Conservation (phyloP, 1,284 basidiomycete genomes). For the Rhodotorula sp. region DNA sequence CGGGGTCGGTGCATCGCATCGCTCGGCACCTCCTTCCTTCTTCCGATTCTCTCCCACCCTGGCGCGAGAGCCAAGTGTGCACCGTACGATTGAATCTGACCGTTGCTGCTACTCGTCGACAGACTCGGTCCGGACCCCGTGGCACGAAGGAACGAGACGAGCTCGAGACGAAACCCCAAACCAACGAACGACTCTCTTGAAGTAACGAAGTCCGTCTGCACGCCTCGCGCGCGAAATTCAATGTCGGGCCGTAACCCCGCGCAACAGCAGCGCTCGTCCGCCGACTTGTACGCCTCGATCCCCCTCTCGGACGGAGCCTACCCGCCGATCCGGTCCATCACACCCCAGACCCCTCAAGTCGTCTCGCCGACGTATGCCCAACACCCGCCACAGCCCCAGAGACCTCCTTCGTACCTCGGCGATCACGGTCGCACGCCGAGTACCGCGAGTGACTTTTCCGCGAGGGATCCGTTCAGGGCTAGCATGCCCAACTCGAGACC, state of each 20-base stretch:
- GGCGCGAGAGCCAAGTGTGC: no score
- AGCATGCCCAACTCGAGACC: neutral
- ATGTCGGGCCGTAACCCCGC: neutral
- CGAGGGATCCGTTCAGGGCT: constrained; percentile 1
- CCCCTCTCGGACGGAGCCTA: constrained; percentile 25
- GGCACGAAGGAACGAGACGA: no score
- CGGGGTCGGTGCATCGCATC: no score
- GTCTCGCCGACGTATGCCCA: constrained; percentile 5
- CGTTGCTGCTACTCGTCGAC: no score
- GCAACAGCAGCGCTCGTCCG: constrained; percentile 26
- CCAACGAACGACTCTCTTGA: no score
- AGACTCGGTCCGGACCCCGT: no score
- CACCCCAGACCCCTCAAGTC: constrained; percentile 14
- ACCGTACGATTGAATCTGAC: no score
- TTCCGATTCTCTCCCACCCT: no score
- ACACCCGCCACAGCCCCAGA: neutral
- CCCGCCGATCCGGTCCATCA: constrained; percentile 31
- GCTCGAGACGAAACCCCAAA: neutral
- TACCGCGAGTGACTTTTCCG: constrained; percentile 15
- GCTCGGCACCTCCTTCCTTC: no score
- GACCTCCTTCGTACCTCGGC: constrained; percentile 3
- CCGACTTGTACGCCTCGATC: constrained; percentile 37
- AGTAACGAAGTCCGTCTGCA: no score
- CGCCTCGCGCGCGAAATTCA: neutral
- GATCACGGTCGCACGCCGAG: constrained; percentile 6